phyloP scores from a whole-genome alignment of 345 rosid genomes.

The Hypericum androsaemum region DNA sequence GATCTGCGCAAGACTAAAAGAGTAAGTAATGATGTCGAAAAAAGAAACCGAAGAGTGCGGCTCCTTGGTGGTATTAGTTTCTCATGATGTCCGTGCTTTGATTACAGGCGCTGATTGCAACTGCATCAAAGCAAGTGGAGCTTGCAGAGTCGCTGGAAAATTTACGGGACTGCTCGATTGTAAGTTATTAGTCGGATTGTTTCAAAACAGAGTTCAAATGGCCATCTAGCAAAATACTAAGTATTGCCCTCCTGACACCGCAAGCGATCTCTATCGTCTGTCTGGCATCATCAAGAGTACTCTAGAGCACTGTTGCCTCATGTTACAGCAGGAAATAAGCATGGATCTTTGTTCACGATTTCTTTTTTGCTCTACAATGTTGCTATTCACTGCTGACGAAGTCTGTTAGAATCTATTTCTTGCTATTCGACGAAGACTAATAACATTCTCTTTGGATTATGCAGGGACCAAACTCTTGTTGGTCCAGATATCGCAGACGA shows the following conservation, averaged over 20 bases:
- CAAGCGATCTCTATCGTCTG: too few species aligned
- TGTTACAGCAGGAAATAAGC: too few species aligned
- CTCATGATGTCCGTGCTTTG: neutral
- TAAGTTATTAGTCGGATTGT: constrained; percentile 23
- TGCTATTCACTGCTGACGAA: too few species aligned
- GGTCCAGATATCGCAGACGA: constrained; percentile 53
- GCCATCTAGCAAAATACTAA: neutral
- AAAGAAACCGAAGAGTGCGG: neutral
- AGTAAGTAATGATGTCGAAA: constrained; percentile 21
- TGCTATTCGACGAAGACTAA: constrained; percentile 3
- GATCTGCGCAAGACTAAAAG: constrained; percentile 85
- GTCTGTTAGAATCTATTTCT: too few species aligned
- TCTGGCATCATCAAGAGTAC: too few species aligned
- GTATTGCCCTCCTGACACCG: neutral
- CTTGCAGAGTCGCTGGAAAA: constrained; percentile 77
- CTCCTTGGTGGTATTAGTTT: neutral
- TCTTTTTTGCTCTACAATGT: too few species aligned
- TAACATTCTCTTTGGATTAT: neutral
- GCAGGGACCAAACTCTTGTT: constrained; percentile 58
- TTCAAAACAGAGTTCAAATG: neutral
- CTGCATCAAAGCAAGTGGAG: constrained; percentile 84
- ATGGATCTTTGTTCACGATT: too few species aligned
- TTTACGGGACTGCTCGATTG: constrained; percentile 43
- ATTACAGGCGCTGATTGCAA: constrained; percentile 67
- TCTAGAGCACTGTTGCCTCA: too few species aligned